Base-by-base conservation (phyloP, 1,284 basidiomycete genomes). In the Cryptococcus wingfieldii region DNA sequence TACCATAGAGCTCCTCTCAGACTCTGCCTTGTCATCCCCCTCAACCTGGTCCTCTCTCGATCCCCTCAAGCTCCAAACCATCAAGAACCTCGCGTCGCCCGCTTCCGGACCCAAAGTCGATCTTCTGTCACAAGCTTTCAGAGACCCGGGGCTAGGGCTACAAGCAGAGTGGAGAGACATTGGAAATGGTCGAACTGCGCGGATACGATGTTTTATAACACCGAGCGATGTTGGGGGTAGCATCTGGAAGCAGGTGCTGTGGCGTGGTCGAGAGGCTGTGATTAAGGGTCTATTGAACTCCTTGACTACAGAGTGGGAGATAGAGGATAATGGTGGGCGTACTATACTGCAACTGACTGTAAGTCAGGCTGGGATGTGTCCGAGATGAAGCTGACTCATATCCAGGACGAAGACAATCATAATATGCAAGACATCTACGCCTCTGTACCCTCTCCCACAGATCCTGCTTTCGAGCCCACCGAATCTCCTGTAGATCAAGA, bases 381-480 rank as follows among this genome's bases (percentile, higher is more conserved):
- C 13, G 18, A 18, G 16, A 23, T 16, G 6, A 25, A n/a, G 25
- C 45, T 47, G 31, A 47, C 46, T 10, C 6, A 14, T 13, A 28
- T 23, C n/a, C 38, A 67, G 65, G 19, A 50, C 1, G 52, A 54
- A 31, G 65, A 67, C 31, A 7, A 51, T 19, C 47, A 60, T 34
- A 56, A 53, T 18, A 72, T 72, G 61, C 58, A 63, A 19, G 66
- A 65, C 10, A 55, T 72, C 9, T 72, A 70, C 43, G 60, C 65
- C 3, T 54, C 62, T 19, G 56, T 72, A 18, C 67, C 68, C 9
- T 66, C 60, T 14, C 70, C 70, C 1, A 58, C 58, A 0, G 54
- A 58, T 12, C 67, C 69, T 1, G 12, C 19, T 0, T 64, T 68
- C 41, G 55, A 49, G 6, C 16, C 39, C 0, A 46, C 45, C 2